These are phyloP conservation scores for Delphinella strobiligena DNA, from an alignment of 2,329 filamentous ascomycete species.

Conservation along the genomic window DNA sequence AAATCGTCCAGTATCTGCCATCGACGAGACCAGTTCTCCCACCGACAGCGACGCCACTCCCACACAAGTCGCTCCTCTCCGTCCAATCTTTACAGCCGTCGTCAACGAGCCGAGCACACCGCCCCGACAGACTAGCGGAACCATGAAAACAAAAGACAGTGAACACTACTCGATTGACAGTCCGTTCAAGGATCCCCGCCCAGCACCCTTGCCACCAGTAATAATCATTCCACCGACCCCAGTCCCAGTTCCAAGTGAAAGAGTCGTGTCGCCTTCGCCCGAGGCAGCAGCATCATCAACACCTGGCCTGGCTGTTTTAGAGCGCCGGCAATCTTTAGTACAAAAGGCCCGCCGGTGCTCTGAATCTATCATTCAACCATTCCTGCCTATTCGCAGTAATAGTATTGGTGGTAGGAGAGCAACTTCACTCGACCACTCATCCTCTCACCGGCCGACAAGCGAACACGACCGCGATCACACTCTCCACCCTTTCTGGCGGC, in stretches of 20 bases:
- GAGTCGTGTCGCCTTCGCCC: too few species aligned
- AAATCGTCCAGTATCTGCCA: background rate
- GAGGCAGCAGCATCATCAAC: too few species aligned
- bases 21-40: background rate
- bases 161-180: conserved; percentile 33
- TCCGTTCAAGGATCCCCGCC: conserved; percentile 46
- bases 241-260: background rate
- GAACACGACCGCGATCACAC: conserved; percentile 26
- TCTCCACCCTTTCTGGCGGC: conserved; percentile 51
- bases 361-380: conserved; percentile 29
- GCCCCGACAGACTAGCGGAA: background rate
- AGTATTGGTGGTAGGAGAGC: conserved; percentile 10
- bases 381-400: conserved; percentile 24
- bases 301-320: too few species aligned
- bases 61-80: background rate
- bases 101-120: conserved; percentile 12
- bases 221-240: conserved; percentile 41
- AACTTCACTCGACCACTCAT: conserved; percentile 9
- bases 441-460: conserved; percentile 9
- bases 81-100: conserved; percentile 8
- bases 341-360: conserved; percentile 35
- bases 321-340: conserved; percentile 27
- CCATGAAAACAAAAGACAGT: background rate
- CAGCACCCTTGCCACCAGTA: conserved; percentile 42
- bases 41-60: conserved; percentile 1